Conservation (phyloP, 345 rosid genomes). For the Eutrema yunnanense region DNA sequence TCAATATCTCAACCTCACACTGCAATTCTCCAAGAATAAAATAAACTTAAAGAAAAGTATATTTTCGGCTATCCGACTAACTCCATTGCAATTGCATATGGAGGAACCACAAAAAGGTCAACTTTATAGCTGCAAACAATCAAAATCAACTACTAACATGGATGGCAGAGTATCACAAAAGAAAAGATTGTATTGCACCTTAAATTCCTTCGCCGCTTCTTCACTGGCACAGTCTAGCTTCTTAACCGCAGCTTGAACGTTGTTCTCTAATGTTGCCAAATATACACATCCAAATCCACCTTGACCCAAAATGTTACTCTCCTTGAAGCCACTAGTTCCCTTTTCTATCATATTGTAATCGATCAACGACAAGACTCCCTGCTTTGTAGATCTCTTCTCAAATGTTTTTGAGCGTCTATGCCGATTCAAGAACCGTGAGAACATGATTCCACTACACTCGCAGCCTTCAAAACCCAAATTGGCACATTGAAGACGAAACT, state of each 20-base stretch:
- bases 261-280: constrained; percentile 57
- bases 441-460: constrained; percentile 47
- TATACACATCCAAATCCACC: constrained; percentile 95
- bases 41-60: not conserved
- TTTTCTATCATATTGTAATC: constrained; percentile 67
- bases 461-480: constrained; percentile 35
- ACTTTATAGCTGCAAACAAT: too few species aligned
- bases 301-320: constrained; percentile 64
- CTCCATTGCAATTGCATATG: not conserved
- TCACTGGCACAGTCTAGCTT: constrained; percentile 61
- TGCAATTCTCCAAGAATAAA: constrained; percentile 32
- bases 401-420: constrained; percentile 43
- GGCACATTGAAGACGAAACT: constrained; percentile 1
- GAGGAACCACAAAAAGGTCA: not conserved
- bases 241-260: constrained; percentile 67
- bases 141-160: not conserved
- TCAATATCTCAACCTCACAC: constrained; percentile 78
- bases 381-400: constrained; percentile 30
- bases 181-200: constrained; percentile 38
- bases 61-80: not conserved
- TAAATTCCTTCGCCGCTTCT: constrained; percentile 65
- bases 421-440: constrained; percentile 45
- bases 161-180: not conserved
- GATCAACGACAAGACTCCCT: constrained; percentile 42
- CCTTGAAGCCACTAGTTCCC: constrained; percentile 61